Percentiles rank a stretch among this genome's conserved stretches.
phyloP scores from a whole-genome alignment of 139 green algal genomes.

The Ulvella scutata region DNA sequence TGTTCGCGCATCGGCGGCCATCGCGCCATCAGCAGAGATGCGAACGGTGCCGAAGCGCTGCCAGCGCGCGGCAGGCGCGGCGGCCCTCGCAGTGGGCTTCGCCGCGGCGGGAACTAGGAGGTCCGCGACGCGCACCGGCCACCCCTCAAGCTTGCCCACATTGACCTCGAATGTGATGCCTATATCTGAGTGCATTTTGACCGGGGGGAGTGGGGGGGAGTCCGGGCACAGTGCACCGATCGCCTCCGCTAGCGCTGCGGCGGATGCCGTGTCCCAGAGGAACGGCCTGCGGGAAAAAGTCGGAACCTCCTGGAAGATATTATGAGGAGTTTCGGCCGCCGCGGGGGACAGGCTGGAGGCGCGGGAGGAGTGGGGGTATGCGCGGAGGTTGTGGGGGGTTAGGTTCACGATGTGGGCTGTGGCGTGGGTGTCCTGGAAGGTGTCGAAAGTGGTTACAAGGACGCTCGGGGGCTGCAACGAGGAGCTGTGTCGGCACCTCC shows the following conservation, averaged over 20 bases:
- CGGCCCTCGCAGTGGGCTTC: background rate
- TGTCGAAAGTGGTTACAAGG: background rate
- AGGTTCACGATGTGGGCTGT: slow-evolving; percentile 2
- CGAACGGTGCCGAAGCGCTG: background rate
- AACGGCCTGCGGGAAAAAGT: background rate
- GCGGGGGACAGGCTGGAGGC: background rate
- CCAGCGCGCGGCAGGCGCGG: too few relatives aligned
- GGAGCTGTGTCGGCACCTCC: too few relatives aligned
- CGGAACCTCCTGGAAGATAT: background rate
- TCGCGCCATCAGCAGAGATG: background rate
- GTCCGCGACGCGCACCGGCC: background rate
- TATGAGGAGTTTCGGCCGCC: background rate
- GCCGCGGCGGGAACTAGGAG: background rate
- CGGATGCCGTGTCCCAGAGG: background rate
- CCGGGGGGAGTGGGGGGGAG: background rate
- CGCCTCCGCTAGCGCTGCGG: background rate
- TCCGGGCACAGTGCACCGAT: background rate
- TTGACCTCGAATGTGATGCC: background rate
- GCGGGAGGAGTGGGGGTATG: background rate
- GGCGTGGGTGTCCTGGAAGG: background rate
- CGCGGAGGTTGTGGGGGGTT: background rate
- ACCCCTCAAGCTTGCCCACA: background rate
- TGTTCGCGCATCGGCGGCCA: background rate
- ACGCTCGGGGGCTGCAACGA: background rate
- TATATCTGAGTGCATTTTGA: background rate